phyloP scores from a whole-genome alignment of 495 filamentous ascomycete genomes.

The Trypethelium eluteriae region DNA sequence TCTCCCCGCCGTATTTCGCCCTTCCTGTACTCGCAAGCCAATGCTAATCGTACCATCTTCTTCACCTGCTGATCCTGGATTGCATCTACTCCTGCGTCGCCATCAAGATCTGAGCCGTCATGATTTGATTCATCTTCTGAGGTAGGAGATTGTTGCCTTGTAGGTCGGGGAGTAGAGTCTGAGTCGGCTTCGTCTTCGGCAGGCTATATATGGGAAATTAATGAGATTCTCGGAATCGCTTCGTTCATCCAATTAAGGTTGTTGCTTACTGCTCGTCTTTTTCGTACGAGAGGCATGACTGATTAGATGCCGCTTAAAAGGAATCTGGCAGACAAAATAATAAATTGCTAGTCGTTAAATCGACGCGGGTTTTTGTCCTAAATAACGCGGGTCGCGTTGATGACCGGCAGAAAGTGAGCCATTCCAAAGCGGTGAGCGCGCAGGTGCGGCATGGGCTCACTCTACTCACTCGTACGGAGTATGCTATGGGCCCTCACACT shows the following conservation, averaged over 20 bases:
- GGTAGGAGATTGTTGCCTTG: neutral
- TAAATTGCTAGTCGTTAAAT: neutral
- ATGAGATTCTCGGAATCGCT: neutral
- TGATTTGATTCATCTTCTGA: neutral
- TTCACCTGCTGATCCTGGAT: slow-evolving; percentile 66
- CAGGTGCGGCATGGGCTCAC: too few relatives aligned
- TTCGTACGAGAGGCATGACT: neutral
- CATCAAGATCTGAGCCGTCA: neutral
- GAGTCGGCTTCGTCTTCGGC: neutral
- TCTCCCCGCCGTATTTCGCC: slow-evolving; percentile 67
- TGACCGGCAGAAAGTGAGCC: neutral
- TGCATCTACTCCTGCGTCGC: slow-evolving; percentile 21
- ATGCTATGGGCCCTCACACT: too few relatives aligned
- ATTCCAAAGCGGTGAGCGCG: too few relatives aligned
- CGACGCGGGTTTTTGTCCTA: neutral
- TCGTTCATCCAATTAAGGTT: neutral
- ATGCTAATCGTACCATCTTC: slow-evolving; percentile 80
- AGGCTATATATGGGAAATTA: neutral
- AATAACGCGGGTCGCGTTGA: neutral
- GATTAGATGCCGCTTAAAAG: neutral
- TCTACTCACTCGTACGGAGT: too few relatives aligned
- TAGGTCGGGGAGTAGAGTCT: neutral
- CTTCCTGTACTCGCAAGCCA: slow-evolving; percentile 82
- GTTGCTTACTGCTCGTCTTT: neutral
- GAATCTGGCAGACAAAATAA: too few relatives aligned